phyloP scores from a whole-genome alignment of 2,329 filamentous ascomycete species.

The Aspergillus uvarum region DNA sequence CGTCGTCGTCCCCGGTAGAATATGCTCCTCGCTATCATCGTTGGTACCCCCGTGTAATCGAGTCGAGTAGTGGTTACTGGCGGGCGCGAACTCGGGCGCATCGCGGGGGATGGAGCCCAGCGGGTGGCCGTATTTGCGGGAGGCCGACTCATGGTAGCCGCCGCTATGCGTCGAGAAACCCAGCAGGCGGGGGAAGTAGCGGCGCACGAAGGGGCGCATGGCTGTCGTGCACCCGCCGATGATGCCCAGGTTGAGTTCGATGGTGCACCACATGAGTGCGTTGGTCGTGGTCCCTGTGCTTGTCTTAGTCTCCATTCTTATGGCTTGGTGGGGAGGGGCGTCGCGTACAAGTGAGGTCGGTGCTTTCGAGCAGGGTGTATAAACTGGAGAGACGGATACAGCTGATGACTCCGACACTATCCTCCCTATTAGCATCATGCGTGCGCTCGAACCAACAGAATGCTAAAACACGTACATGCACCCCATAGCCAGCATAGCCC shows the following conservation, averaged over 20 bases:
- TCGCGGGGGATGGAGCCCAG: slow-evolving; percentile 25
- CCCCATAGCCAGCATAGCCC: slow-evolving; percentile 28
- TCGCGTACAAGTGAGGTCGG: slow-evolving; percentile 27
- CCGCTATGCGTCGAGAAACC: slow-evolving; percentile 24
- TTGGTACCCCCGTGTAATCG: slow-evolving; percentile 17
- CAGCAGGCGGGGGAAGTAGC: slow-evolving; percentile 29
- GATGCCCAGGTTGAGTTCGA: slow-evolving; percentile 33
- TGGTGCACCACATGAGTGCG: slow-evolving; percentile 29
- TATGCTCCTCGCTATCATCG: slow-evolving; percentile 28
- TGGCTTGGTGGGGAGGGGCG: background rate
- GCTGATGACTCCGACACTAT: slow-evolving; percentile 31
- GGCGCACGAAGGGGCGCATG: slow-evolving; percentile 29
- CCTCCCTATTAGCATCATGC: background rate
- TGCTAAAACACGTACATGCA: slow-evolving; percentile 24
- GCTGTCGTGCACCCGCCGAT: slow-evolving; percentile 30
- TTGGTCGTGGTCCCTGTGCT: slow-evolving; percentile 27
- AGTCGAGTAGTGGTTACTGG: slow-evolving; percentile 23
- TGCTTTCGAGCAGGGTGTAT: slow-evolving; percentile 22
- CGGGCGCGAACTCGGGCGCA: slow-evolving; percentile 20
- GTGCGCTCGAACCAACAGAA: too few species aligned
- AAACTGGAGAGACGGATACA: slow-evolving; percentile 29
- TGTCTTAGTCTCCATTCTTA: slow-evolving; percentile 1
- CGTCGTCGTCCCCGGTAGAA: slow-evolving; percentile 12
- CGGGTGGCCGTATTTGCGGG: slow-evolving; percentile 23
- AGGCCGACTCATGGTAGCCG: slow-evolving; percentile 13